These are phyloP conservation scores for Puccinia coronata DNA, from an alignment of 1,284 basidiomycete species.

Conservation along the genomic window DNA sequence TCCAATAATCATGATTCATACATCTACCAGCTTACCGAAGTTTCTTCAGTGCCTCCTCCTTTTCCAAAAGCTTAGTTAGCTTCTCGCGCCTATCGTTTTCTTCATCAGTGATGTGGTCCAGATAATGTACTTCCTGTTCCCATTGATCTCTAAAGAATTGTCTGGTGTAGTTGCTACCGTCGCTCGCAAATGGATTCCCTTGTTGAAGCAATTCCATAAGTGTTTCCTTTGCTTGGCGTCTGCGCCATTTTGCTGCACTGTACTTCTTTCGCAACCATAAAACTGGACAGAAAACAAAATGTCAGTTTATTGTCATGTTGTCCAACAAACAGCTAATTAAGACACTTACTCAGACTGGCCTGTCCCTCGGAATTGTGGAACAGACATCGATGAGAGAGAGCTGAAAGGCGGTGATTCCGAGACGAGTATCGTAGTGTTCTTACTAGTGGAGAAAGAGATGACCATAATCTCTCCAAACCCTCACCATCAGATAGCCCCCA, in stretches of 20 bases:
- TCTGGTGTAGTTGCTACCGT: neutral
- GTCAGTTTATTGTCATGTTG: neutral
- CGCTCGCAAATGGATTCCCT: neutral
- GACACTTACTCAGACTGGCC: neutral
- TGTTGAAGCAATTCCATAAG: neutral
- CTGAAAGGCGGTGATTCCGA: neutral
- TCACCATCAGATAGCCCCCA: slow-evolving; percentile 31
- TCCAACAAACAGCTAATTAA: neutral
- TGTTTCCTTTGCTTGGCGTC: neutral
- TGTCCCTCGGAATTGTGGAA: neutral
- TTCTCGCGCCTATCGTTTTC: neutral
- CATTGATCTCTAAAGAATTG: neutral
- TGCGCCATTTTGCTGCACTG: neutral
- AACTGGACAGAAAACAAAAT: neutral
- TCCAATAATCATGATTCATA: neutral
- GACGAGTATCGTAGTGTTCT: neutral
- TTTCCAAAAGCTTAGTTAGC: neutral
- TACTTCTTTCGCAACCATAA: neutral
- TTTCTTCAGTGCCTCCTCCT: neutral
- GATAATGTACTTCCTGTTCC: neutral
- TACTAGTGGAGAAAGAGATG: slow-evolving; percentile 20
- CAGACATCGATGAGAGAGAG: neutral
- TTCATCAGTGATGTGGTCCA: neutral
- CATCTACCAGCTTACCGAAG: neutral
- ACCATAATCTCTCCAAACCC: slow-evolving; percentile 40